These are phyloP conservation scores for Alternaria gansuensis DNA, from an alignment of 2,329 filamentous ascomycete genomes.

Conservation along the genomic window DNA sequence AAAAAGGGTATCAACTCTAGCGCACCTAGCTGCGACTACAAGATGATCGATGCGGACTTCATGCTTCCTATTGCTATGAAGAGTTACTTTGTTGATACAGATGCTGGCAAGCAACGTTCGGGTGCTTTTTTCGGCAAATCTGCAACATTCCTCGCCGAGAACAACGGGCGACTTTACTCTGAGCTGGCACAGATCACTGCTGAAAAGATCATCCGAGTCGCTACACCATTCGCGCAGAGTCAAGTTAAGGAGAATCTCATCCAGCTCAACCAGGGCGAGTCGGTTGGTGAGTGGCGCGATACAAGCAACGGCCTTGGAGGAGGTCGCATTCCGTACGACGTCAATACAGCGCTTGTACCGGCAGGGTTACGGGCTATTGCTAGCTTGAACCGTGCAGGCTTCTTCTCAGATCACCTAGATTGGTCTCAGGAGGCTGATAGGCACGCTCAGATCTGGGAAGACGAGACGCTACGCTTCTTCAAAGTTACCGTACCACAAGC, in stretches of 20 bases:
- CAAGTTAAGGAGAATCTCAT: constrained; percentile 66
- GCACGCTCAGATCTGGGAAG: constrained; percentile 69
- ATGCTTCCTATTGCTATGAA: constrained; percentile 67
- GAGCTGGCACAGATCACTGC: constrained; percentile 63
- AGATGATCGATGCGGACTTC: constrained; percentile 71
- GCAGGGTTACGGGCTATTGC: constrained; percentile 68
- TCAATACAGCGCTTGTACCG: constrained; percentile 70
- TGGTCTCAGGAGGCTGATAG: constrained; percentile 57
- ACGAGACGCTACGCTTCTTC: constrained; percentile 68
- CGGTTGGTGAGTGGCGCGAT: constrained; percentile 71
- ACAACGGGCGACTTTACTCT: constrained; percentile 63
- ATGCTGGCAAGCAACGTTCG: constrained; percentile 53
- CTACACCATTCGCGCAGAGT: constrained; percentile 63
- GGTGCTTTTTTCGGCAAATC: constrained; percentile 53
- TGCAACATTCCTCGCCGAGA: constrained; percentile 61
- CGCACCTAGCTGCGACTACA: constrained; percentile 65
- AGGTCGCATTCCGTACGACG: constrained; percentile 70
- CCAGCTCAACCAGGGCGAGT: constrained; percentile 62
- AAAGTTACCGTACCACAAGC: constrained; percentile 55
- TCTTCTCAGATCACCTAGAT: constrained; percentile 61
- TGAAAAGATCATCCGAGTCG: constrained; percentile 66
- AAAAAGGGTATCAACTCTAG: constrained; percentile 63
- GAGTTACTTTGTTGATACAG: constrained; percentile 64
- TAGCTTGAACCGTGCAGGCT: constrained; percentile 59
- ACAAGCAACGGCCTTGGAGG: constrained; percentile 68